Conservation (phyloP, 2,329 filamentous ascomycete species). For the Cytospora leucostoma region DNA sequence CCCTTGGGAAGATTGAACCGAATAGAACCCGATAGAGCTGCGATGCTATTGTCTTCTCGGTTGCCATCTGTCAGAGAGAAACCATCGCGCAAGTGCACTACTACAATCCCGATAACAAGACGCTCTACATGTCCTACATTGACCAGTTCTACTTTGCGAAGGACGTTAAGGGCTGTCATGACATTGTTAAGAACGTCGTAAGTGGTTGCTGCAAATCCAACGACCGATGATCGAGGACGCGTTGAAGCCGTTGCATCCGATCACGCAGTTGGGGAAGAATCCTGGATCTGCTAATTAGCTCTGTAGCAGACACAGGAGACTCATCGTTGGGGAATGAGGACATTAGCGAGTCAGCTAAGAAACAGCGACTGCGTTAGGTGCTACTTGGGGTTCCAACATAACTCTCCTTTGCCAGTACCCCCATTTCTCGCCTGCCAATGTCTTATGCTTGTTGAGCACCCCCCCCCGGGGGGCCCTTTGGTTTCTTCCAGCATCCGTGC, state of each 20-base stretch:
- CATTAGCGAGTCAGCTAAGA: too few relatives aligned
- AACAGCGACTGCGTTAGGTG: too few relatives aligned
- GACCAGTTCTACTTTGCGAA: constrained; percentile 3
- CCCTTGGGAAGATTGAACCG: neutral
- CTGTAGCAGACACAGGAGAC: neutral
- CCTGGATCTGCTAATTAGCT: neutral
- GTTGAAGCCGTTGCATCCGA: neutral
- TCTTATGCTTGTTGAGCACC: too few relatives aligned
- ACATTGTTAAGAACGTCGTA: neutral
- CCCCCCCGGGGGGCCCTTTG: too few relatives aligned
- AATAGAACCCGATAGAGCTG: neutral
- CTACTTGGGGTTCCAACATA: too few relatives aligned
- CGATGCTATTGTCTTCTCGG: constrained; percentile 6
- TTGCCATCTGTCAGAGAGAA: neutral
- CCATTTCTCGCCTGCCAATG: too few relatives aligned
- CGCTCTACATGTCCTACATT: constrained; percentile 1
- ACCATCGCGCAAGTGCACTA: constrained; percentile 4
- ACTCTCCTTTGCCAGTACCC: too few relatives aligned
- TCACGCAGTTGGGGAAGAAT: constrained; percentile 1
- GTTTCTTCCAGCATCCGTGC: too few relatives aligned
- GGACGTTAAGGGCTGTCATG: neutral
- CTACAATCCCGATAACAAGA: neutral
- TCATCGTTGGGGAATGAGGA: neutral
- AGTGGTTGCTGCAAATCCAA: constrained; percentile 1
- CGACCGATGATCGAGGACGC: neutral